A percentile compares a stretch with the other conserved stretches of the same genome.
These are phyloP conservation scores for Monilinia laxa DNA, from an alignment of 2,329 filamentous ascomycete species.

Conservation along the genomic window DNA sequence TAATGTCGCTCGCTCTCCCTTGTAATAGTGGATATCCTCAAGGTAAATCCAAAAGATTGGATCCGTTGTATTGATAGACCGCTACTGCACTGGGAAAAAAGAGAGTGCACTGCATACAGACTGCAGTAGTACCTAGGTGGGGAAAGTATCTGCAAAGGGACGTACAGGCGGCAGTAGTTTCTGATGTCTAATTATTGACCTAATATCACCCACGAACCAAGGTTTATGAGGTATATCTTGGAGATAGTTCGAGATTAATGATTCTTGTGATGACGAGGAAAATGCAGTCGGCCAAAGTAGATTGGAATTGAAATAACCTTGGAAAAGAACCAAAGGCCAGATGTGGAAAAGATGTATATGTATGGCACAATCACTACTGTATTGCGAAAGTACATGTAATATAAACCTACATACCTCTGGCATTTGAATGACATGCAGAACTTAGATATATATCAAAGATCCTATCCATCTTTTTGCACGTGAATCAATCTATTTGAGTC, in stretches of 20 bases:
- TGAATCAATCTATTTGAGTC: neutral
- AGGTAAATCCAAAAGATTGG: neutral
- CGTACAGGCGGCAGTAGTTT: constrained; percentile 4
- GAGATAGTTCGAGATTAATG: neutral
- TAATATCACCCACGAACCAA: neutral
- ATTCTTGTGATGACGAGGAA: neutral
- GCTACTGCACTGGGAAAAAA: constrained; percentile 6
- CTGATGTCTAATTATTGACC: neutral
- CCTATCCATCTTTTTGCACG: neutral
- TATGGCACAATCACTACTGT: neutral
- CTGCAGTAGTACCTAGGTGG: neutral
- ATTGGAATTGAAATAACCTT: neutral
- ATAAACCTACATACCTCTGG: neutral
- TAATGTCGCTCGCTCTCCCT: neutral
- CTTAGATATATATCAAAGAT: neutral
- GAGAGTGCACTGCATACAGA: neutral
- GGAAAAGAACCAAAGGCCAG: neutral
- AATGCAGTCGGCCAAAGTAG: neutral
- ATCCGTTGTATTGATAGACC: constrained; percentile 16
- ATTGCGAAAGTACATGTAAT: neutral
- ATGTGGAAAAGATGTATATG: neutral
- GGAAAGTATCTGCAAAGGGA: constrained; percentile 6
- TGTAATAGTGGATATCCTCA: constrained; percentile 4
- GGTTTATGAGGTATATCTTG: neutral
- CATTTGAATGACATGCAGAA: neutral